Percentiles rank a stretch among this genome's conserved stretches.
Conservation (phyloP, 805 yeast genomes). For the Jamesozyma spencerorum region DNA sequence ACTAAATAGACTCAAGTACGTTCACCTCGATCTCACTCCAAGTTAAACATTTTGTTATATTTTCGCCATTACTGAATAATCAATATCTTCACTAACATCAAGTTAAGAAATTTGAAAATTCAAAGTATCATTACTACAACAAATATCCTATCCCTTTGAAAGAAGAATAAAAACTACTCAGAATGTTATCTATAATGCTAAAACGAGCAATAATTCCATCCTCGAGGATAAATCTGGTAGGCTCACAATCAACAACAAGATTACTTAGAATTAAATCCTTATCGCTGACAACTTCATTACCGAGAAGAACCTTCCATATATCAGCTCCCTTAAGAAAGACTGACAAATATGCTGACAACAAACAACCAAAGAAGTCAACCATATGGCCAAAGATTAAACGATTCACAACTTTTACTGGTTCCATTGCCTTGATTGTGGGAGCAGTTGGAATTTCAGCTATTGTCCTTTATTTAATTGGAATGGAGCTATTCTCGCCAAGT, state of each 20-base stretch:
- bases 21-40: too few relatives aligned
- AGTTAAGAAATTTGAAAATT: too few relatives aligned
- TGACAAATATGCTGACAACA: not conserved
- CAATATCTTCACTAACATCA: too few relatives aligned
- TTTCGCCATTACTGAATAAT: too few relatives aligned
- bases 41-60: too few relatives aligned
- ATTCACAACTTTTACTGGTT: slow-evolving; percentile 51
- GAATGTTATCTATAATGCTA: too few relatives aligned
- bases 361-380: slow-evolving; percentile 10
- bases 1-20: too few relatives aligned
- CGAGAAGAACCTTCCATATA: not conserved
- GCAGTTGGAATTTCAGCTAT: slow-evolving; percentile 60
- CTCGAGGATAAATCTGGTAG: too few relatives aligned
- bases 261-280: not conserved
- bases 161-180: too few relatives aligned
- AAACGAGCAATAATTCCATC: too few relatives aligned
- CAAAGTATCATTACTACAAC: not conserved
- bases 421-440: slow-evolving; percentile 55
- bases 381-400: slow-evolving; percentile 40
- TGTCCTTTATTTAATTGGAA: slow-evolving; percentile 64
- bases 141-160: too few relatives aligned
- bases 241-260: not conserved
- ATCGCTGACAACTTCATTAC: too few relatives aligned
- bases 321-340: not conserved
- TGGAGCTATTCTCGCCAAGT: slow-evolving; percentile 77